These are phyloP conservation scores for Hibiscus tridactylites DNA, from an alignment of 345 rosid genomes.

Conservation along the genomic window DNA sequence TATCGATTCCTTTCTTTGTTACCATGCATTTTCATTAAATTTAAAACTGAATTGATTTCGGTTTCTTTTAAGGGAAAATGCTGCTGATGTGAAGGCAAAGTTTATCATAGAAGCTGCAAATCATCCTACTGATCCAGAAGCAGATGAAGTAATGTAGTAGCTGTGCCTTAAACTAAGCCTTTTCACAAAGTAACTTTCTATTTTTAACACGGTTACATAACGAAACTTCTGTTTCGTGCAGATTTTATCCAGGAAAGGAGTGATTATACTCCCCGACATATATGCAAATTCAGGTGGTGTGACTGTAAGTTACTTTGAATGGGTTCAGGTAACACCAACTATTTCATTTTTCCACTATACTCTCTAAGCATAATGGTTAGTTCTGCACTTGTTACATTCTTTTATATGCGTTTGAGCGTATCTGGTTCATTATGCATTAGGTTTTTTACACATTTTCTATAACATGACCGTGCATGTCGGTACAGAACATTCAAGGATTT, in stretches of 20 bases:
- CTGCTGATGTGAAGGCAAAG: constrained; percentile 81
- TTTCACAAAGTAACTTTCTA: background rate
- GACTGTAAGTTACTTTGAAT: constrained; percentile 46
- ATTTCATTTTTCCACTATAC: background rate
- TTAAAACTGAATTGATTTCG: background rate
- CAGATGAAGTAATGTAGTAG: constrained; percentile 64
- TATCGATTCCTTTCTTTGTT: background rate
- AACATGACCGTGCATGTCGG: constrained; percentile 10
- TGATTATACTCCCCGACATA: constrained; percentile 38
- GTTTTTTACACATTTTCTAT: background rate
- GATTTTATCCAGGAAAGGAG: constrained; percentile 45
- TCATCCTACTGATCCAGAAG: constrained; percentile 96
- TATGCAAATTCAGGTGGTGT: constrained; percentile 48
- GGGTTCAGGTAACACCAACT: constrained; percentile 35
- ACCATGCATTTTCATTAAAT: background rate
- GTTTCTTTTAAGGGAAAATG: constrained; percentile 63
- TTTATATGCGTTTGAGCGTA: background rate
- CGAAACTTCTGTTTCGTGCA: constrained; percentile 12
- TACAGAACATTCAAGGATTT: constrained; percentile 48
- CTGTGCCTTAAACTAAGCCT: background rate
- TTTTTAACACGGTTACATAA: background rate
- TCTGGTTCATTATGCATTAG: background rate
- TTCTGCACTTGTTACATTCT: background rate
- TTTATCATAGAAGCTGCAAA: constrained; percentile 95
- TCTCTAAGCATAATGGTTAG: background rate